Conservation (phyloP, 192 early-diverging fungal genomes). For the Podila verticillata region DNA sequence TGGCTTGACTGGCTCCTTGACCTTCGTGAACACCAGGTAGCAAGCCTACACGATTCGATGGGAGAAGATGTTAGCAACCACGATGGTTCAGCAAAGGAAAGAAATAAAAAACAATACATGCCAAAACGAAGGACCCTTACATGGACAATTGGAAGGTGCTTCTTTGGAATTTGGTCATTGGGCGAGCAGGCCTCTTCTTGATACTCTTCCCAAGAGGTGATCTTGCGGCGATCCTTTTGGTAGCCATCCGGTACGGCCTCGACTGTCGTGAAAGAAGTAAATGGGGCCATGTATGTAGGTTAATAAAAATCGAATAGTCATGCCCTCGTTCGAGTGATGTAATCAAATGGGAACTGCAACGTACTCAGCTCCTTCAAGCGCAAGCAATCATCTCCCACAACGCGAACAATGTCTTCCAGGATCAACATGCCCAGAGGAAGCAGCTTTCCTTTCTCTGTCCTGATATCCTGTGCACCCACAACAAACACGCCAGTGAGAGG, state of each 20-base stretch:
- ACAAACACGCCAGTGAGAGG: constrained; percentile 71
- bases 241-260: constrained; percentile 75
- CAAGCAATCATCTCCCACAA: constrained; percentile 58
- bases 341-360: background rate
- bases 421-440: constrained; percentile 81
- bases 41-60: constrained; percentile 36
- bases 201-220: constrained; percentile 28
- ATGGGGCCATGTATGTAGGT: background rate
- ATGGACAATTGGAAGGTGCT: constrained; percentile 68
- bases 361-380: constrained; percentile 66
- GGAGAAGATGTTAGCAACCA: background rate
- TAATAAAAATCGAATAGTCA: too few relatives aligned
- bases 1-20: constrained; percentile 23
- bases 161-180: constrained; percentile 36
- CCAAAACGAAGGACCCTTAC: constrained; percentile 44
- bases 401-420: constrained; percentile 75
- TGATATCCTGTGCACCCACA: constrained; percentile 76
- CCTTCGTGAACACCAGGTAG: constrained; percentile 57
- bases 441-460: constrained; percentile 68
- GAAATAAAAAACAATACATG: background rate
- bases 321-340: too few relatives aligned
- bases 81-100: background rate
- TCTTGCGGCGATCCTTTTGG: constrained; percentile 60
- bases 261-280: constrained; percentile 48
- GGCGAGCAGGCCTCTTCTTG: constrained; percentile 52